phyloP scores from a whole-genome alignment of 2,329 filamentous ascomycete species.

The Fusarium citri region DNA sequence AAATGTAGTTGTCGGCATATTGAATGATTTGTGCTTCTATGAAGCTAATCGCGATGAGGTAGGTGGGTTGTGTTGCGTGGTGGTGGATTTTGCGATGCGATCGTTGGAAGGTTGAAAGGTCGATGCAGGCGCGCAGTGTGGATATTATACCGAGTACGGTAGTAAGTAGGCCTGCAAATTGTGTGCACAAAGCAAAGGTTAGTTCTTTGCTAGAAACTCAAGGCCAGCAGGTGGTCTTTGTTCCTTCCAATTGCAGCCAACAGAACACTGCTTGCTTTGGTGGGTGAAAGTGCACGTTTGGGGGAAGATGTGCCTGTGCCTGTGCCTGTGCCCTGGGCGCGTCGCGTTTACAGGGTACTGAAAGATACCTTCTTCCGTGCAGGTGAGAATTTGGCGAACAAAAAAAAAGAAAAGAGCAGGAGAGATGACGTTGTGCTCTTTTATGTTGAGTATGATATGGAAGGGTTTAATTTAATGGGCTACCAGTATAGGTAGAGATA shows the following conservation, averaged over 20 bases:
- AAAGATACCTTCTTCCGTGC: not conserved
- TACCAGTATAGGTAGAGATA: slow-evolving; percentile 6
- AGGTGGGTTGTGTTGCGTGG: not conserved
- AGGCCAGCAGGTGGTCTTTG: slow-evolving; percentile 30
- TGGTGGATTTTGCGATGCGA: slow-evolving; percentile 11
- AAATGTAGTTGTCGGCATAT: slow-evolving; percentile 48
- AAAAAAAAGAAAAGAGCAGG: not conserved
- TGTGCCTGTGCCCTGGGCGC: slow-evolving; percentile 3
- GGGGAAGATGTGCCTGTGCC: slow-evolving; percentile 9
- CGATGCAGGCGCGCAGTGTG: slow-evolving; percentile 26
- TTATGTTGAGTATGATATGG: slow-evolving; percentile 2
- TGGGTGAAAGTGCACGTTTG: slow-evolving; percentile 40
- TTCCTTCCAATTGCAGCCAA: slow-evolving; percentile 23
- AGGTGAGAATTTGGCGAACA: not conserved
- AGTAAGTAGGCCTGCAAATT: not conserved
- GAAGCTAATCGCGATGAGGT: slow-evolving; percentile 18
- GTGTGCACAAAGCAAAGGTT: slow-evolving; percentile 11
- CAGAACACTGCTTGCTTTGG: slow-evolving; percentile 31
- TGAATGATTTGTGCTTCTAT: slow-evolving; percentile 13
- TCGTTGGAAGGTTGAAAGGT: slow-evolving; percentile 3
- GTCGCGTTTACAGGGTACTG: slow-evolving; percentile 5
- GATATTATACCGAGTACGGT: slow-evolving; percentile 5
- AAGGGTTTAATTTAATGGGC: not conserved
- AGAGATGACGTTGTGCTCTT: slow-evolving; percentile 9
- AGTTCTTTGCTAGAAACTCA: not conserved